Evolutionary conservation across 2,329 filamentous ascomycete genomes (phyloP), one percentile per base, ranked within the genome.

Genomic region (Sporothrix mexicana): DNA sequence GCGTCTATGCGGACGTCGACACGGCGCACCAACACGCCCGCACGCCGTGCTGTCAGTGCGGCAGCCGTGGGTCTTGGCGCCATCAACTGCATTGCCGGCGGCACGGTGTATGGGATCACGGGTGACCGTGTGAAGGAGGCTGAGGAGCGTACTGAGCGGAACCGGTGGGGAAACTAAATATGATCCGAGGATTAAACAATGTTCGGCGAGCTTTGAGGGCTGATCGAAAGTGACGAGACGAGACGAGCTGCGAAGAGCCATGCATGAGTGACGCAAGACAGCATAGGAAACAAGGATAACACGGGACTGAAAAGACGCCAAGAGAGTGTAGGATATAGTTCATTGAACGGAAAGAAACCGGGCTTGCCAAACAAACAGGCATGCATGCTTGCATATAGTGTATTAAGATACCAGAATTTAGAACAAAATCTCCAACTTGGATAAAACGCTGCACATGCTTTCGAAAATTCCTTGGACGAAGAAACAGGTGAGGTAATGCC

Each of bases 51-150:
- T 0, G 85, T 89, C n/a, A 82, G 87, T 23, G 85, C 83, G 6
- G 77, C 80, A 0, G 86, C 88, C 17, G 79, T 89, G 64, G 86
- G 82, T 1, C 77, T 90, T 53, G 87, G 84, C 0, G 73, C 80
- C 0, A 80, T 79, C 12, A 90, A 90, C 76, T 80, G 81, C 25
- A 77, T 83, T 2, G 86, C 85, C 0, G 86, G 85, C 2, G 84
- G 84, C 2, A 87, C 84, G 80, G 85, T 85, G 2, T 90, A 89
- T 73, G 69, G 15, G 3, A 81, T 83, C 15, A 85, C 79, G 12
- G 87, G 86, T 0, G 83, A 88, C 75, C 83, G 86, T 55, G 81
- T 84, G 74, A 80, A 77, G 72, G 88, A 90, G 77, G 84, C 84
- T 71, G 79, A 81, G 76, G 84, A 84, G 76, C 81, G 88, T 72